Conservation (phyloP, 1,139 yeast genomes). For the Hanseniaspora gamundiae region DNA sequence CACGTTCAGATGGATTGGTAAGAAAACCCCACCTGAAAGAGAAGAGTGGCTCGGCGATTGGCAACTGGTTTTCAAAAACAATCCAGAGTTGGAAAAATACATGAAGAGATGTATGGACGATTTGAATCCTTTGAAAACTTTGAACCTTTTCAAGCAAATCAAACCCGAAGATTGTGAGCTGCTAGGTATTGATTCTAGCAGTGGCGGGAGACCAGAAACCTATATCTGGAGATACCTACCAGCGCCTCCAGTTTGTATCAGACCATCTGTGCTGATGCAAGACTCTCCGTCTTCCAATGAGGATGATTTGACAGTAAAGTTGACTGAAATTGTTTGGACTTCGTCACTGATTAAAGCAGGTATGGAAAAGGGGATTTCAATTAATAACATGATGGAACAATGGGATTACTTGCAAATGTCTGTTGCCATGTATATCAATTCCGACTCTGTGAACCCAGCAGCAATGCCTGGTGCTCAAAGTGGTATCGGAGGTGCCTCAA, state of each 20-base stretch:
- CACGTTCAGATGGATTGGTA: constrained; percentile 91
- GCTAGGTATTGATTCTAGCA: constrained; percentile 66
- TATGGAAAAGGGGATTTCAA: constrained; percentile 84
- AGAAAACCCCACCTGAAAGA: constrained; percentile 78
- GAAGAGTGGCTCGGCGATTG: constrained; percentile 78
- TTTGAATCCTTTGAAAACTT: constrained; percentile 81
- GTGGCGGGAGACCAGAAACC: constrained; percentile 91
- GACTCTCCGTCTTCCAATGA: constrained; percentile 84
- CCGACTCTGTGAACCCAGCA: constrained; percentile 86
- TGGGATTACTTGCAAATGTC: constrained; percentile 96
- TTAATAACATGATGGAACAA: constrained; percentile 90
- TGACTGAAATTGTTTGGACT: constrained; percentile 95
- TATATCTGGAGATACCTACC: constrained; percentile 95
- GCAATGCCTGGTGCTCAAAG: constrained; percentile 51
- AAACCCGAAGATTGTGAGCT: constrained; percentile 83
- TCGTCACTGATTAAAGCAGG: constrained; percentile 89
- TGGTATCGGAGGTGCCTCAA: constrained; percentile 39
- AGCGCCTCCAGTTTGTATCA: constrained; percentile 97
- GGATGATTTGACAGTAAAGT: constrained; percentile 91
- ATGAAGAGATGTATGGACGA: constrained; percentile 86
- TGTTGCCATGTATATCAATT: constrained; percentile 93
- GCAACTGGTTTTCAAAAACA: constrained; percentile 52
- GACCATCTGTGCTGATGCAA: constrained; percentile 94
- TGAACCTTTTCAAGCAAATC: constrained; percentile 77
- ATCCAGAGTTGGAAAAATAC: constrained; percentile 84